Evolutionary conservation across 2,329 filamentous ascomycete genomes (phyloP).

Genomic region (Arthrobotrys entomopaga): DNA sequence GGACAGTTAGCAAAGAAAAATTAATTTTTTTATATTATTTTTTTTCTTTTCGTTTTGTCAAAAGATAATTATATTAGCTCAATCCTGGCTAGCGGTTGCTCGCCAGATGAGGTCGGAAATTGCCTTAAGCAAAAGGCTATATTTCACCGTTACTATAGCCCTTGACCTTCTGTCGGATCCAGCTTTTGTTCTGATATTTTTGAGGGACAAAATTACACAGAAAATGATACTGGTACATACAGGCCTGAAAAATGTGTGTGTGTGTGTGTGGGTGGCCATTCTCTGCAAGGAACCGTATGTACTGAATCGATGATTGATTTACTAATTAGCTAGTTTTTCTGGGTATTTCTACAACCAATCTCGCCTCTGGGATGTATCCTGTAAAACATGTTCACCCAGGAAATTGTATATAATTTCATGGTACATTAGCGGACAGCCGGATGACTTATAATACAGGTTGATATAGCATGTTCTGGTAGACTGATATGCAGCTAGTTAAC

Average conservation of each 20-base stretch:
- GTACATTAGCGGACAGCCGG: conserved; percentile 1
- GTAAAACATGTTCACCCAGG: conserved; percentile 37
- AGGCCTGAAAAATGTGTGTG: conserved; percentile 28
- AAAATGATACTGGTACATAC: not conserved
- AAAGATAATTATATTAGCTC: not conserved
- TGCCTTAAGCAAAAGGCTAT: conserved; percentile 46
- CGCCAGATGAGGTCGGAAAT: conserved; percentile 48
- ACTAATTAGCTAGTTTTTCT: conserved; percentile 14
- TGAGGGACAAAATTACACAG: conserved; percentile 1
- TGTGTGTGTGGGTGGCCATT: conserved; percentile 21
- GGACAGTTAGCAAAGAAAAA: too few species aligned
- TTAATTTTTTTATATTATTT: conserved; percentile 8
- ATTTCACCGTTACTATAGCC: conserved; percentile 43
- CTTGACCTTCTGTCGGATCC: conserved; percentile 8
- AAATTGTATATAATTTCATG: conserved; percentile 53
- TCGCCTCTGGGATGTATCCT: conserved; percentile 55
- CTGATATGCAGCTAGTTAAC: too few species aligned
- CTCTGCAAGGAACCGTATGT: too few species aligned
- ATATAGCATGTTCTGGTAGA: too few species aligned
- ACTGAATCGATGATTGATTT: conserved; percentile 29
- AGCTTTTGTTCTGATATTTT: conserved; percentile 49
- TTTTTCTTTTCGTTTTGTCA: not conserved
- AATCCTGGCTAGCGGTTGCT: conserved; percentile 36
- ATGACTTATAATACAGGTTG: too few species aligned
- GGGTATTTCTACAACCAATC: conserved; percentile 41